Evolutionary conservation across 2,329 filamentous ascomycete genomes (phyloP), one percentile per base, ranked within the genome.

Genomic region (Cyphellophora attinorum): DNA sequence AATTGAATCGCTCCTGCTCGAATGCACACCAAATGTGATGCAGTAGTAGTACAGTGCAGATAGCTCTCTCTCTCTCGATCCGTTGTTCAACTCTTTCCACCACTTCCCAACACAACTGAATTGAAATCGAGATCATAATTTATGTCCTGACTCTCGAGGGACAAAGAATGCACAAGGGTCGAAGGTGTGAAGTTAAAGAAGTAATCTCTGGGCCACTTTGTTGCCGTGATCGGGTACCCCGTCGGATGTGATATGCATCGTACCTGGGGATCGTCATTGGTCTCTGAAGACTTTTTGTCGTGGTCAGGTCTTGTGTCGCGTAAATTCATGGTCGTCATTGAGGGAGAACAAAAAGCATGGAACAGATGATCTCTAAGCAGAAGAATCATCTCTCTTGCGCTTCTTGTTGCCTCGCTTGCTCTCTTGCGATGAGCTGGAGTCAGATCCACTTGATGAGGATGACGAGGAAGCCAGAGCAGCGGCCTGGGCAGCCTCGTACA

Each of bases 401-500:
- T 89, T 91, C 72, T 84, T 84, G 65, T 77, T 75, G 55, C 70
- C 52, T 43, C 64, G 62, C 51, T 64, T 63, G 45, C 62, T 62
- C 38, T 67, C 61, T 16, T 45, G 46, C 12, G 55, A 53, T 5
- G 45, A 49, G 11, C 41, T 46, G 12, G 34, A 40, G n/a, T 48
- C 45, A 16, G 45, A 48, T 23, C 56, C 53, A 35, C 64, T 63
- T 17, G 59, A 61, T 33, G 58, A 61, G 36, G 58, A 56, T 18
- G 58, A 62, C 19, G 60, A 64, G 4, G 62, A 58, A 41, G 59
- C 83, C 45, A 78, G 78, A 23, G 81, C 76, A 33, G 82, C 71
- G 48, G 82, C 79, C 18, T 82, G 73, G 17, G 83, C 78, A 36
- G 85, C 77, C 58, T 88, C 81, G 65, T 86, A 93, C 42, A 93